Evolutionary conservation across 305 asterid species (phyloP), one percentile per base, ranked within the genome.

Genomic region (Vinca major): DNA sequence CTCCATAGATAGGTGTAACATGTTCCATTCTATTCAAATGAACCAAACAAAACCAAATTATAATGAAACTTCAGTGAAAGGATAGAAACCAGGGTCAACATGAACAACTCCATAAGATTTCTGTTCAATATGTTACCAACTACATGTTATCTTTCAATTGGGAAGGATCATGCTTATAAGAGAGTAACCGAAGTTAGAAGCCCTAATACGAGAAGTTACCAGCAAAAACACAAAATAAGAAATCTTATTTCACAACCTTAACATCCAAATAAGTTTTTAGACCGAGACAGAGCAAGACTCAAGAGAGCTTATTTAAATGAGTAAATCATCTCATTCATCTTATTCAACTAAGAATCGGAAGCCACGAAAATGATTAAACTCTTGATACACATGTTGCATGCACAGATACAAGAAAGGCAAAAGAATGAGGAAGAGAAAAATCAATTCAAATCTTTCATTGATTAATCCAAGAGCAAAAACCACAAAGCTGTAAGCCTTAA

Each of bases 401-500:
- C 6, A 17, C 6, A 2, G 44, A 20, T 44, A 68, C 7, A 19
- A 43, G 70, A 66, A 54, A 69, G 14, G 0, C 17, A 37, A 50
- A 1, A 12, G 5, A 40, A 40, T 40, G 39, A 12, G 49, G 33
- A 60, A 67, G 50, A 55, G 70, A 36, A 47, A n/a, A 19, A 58
- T 55, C 21, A 69, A 16, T 19, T 1, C 50, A 8, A 33, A 41
- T 51, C 53, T 47, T 39, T 44, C 41, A 61, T 37, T 39, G 55
- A 79, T 66, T 16, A 56, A 66, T 16, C 45, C 48, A 26, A 56
- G 43, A 67, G 40, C 56, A 51, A 66, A 68, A 68, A 51, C 65
- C 62, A 57, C 60, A 51, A 61, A 68, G 68, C 26, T 5, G 7
- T 58, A 58, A 58, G 64, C 45, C 10, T 53, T 64, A 26, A 48